Evolutionary conservation across 176 grass and related monocot genomes (phyloP).

Genomic region (Carex cristatella): DNA sequence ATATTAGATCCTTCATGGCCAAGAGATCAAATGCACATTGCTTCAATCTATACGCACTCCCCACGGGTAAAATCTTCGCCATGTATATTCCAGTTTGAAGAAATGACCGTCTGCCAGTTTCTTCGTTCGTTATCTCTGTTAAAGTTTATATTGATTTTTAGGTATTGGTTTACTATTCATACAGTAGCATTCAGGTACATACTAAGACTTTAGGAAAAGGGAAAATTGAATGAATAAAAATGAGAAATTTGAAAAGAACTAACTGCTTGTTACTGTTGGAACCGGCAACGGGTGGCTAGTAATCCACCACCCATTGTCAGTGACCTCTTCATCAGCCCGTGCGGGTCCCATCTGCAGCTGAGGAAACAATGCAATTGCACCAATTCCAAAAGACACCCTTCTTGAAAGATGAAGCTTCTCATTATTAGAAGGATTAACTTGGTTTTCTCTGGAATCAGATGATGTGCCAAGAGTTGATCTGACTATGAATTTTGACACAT

Average conservation of each 20-base stretch:
- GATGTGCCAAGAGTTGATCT: not conserved
- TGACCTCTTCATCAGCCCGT: conserved; percentile 38
- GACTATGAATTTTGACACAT: not conserved
- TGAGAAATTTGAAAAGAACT: not conserved
- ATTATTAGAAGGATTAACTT: not conserved
- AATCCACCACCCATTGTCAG: conserved; percentile 77
- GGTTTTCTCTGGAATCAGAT: not conserved
- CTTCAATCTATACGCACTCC: conserved; percentile 55
- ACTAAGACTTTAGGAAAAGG: no score
- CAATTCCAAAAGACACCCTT: conserved; percentile 35
- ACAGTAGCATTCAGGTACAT: not conserved
- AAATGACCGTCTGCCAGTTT: conserved; percentile 62
- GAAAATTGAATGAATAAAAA: not conserved
- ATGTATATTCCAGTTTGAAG: conserved; percentile 65
- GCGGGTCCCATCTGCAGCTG: not conserved
- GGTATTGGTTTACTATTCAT: not conserved
- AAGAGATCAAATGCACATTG: conserved; percentile 81
- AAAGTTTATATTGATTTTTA: not conserved
- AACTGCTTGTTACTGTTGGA: conserved; percentile 52
- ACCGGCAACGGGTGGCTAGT: conserved; percentile 53
- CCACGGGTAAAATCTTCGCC: conserved; percentile 47
- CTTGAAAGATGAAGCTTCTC: conserved; percentile 16
- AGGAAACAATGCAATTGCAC: conserved; percentile 32
- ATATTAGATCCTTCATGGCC: conserved; percentile 68
- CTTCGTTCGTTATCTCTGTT: conserved; percentile 54